A percentile compares a stretch with the other conserved stretches of the same genome.
These are phyloP conservation scores for Haematococcus lacustris DNA, from an alignment of 139 green algal genomes.

Conservation along the genomic window DNA sequence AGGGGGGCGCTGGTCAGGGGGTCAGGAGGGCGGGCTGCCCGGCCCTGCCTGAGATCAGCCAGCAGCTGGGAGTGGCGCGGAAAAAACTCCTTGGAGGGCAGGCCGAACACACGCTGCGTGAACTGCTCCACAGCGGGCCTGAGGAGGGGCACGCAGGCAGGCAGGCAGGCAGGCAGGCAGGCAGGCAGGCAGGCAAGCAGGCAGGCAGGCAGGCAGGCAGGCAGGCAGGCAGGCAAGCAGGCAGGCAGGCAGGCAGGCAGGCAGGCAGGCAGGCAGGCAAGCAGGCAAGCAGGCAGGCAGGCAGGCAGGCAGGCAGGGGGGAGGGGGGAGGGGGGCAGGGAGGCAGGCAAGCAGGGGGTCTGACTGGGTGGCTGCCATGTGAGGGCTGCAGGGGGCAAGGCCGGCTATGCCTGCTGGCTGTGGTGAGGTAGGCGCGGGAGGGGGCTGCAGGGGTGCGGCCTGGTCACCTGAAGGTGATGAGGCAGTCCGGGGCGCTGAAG, in stretches of 20 bases:
- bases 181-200: not conserved
- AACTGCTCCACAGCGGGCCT: constrained; percentile 64
- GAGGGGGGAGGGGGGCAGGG: not conserved
- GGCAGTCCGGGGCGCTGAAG: constrained; percentile 43
- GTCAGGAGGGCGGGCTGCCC: too few species aligned
- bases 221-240: not conserved
- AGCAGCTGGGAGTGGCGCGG: constrained; percentile 40
- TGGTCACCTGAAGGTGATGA: constrained; percentile 51
- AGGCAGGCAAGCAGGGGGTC: not conserved
- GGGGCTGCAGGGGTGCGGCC: not conserved
- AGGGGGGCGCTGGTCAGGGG: too few species aligned
- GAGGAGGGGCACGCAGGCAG: constrained; percentile 2
- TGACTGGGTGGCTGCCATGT: constrained; percentile 15
- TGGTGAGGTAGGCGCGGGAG: not conserved
- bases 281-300: too few species aligned
- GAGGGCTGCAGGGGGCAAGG: constrained; percentile 33
- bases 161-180: not conserved
- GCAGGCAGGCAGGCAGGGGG: not conserved
- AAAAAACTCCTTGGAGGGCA: constrained; percentile 45
- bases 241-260: not conserved
- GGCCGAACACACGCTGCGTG: constrained; percentile 63
- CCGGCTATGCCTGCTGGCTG: not conserved
- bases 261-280: too few species aligned
- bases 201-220: not conserved
- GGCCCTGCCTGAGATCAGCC: constrained; percentile 15